phyloP scores from a whole-genome alignment of 2,329 filamentous ascomycete genomes.

The Macrophomina pseudophaseolina region DNA sequence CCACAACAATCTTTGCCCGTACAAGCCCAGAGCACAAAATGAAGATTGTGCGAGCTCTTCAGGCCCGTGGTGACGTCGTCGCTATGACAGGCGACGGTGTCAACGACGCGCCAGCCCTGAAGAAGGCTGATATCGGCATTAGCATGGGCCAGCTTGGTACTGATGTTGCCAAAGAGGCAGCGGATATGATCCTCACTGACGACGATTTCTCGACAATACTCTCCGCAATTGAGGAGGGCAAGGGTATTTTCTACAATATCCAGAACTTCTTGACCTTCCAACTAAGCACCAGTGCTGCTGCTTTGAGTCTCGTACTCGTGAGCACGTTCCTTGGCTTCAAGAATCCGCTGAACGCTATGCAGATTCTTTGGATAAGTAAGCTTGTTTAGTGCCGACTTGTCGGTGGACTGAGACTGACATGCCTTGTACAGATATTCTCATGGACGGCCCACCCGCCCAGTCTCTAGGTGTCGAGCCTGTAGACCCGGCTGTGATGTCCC shows the following conservation, averaged over 20 bases:
- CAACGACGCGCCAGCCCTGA: conserved; percentile 94
- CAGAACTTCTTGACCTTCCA: conserved; percentile 99
- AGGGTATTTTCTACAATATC: conserved; percentile 99
- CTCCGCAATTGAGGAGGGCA: conserved; percentile 95
- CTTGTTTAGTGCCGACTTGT: conserved; percentile 34
- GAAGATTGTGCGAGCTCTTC: conserved; percentile 91
- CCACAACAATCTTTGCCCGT: conserved; percentile 92
- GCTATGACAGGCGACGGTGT: conserved; percentile 99
- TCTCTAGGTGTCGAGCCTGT: conserved; percentile 95
- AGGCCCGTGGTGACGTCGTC: conserved; percentile 92
- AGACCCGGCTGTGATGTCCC: conserved; percentile 90
- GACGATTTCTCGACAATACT: conserved; percentile 92
- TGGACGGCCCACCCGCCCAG: conserved; percentile 97
- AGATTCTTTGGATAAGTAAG: conserved; percentile 99
- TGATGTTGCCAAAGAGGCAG: conserved; percentile 94
- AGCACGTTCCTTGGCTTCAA: conserved; percentile 93
- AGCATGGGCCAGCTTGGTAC: conserved; percentile 95
- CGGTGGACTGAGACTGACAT: conserved; percentile 31
- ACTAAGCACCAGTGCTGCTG: conserved; percentile 93
- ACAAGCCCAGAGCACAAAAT: conserved; percentile 98
- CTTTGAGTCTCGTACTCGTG: conserved; percentile 85
- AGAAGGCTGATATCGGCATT: conserved; percentile 97
- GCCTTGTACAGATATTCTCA: conserved; percentile 80
- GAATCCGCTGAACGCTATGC: conserved; percentile 97
- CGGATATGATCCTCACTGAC: conserved; percentile 91